These are phyloP conservation scores for Alternaria novae-zelandiae DNA, from an alignment of 2,329 filamentous ascomycete species.

Conservation along the genomic window DNA sequence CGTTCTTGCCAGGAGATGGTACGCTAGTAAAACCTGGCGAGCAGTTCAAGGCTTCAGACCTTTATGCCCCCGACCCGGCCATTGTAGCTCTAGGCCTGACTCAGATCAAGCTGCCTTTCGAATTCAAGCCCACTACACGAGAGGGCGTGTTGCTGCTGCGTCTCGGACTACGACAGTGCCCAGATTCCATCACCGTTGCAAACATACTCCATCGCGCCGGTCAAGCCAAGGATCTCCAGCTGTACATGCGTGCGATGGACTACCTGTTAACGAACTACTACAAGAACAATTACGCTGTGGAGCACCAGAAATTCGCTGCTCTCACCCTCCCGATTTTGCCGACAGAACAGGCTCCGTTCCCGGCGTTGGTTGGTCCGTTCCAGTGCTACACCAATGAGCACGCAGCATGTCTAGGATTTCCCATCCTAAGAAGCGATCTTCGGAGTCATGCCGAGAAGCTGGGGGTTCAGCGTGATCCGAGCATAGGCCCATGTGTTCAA, in stretches of 20 bases:
- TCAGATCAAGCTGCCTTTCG: constrained; percentile 75
- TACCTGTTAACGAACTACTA: constrained; percentile 86
- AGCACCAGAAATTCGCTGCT: constrained; percentile 63
- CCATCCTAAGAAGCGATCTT: constrained; percentile 77
- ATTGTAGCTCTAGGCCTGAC: constrained; percentile 40
- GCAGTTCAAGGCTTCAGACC: constrained; percentile 45
- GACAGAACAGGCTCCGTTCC: constrained; percentile 67
- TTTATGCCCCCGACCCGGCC: constrained; percentile 45
- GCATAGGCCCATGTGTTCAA: constrained; percentile 77
- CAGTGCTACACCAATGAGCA: constrained; percentile 83
- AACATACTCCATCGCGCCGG: constrained; percentile 73
- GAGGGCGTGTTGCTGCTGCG: constrained; percentile 77
- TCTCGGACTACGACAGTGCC: constrained; percentile 76
- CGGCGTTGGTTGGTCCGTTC: constrained; percentile 71
- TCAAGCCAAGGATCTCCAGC: constrained; percentile 56
- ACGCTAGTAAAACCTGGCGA: constrained; percentile 33
- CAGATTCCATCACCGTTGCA: constrained; percentile 75
- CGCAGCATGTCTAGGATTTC: constrained; percentile 79
- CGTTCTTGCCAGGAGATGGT: constrained; percentile 76
- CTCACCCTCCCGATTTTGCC: constrained; percentile 65
- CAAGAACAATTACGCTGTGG: constrained; percentile 71
- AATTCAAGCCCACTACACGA: constrained; percentile 59
- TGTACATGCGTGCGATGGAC: constrained; percentile 73
- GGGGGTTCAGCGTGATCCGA: constrained; percentile 82
- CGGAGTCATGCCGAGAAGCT: constrained; percentile 83